Base-by-base conservation (phyloP, 306 rosid genomes). In the Rubus parviflorus region DNA sequence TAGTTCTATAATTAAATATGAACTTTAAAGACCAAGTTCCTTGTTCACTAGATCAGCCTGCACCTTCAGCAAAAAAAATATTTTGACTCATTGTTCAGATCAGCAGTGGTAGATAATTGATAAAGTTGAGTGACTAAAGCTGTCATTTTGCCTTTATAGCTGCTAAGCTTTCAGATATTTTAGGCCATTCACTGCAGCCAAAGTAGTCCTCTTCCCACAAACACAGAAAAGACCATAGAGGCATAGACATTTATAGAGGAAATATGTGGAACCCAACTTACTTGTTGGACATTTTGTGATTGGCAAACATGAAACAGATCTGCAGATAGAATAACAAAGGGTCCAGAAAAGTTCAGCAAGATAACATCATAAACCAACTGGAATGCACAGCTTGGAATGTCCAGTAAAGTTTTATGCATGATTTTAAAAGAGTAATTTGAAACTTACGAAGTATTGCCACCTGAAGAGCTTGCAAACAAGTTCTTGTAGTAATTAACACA, bases 391-490 rank as follows among this genome's bases (percentile, higher is more conserved):
- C 25, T 8, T 56, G 5, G 0, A 56, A 57, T 4, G 1, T 22
- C 63, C 22, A 22, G 37, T 4, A 10, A 8, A 2, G 35, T 53
- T 22, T 11, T 57, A 4, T 22, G 30, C 35, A 56, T n/a, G 30
- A 56, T 9, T 6, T 20, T 8, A 20, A 8, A 30, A 30, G 35
- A 30, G 14, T 30, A 14, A 61, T 30, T 61, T 5, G n/a, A 66
- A 64, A 90, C 96, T 85, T 82, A 90, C 91, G 80, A 80, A 60
- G 15, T 84, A 69, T 71, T 85, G 45, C 70, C 80, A 0, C 5
- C 25, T 41, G 80, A 64, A 56, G 88, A 90, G 80, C 83, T 75
- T 25, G 83, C 88, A 85, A 88, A 90, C 77, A 90, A 74, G 83
- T 88, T 88, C 85, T 93, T 90, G 81, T 63, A 61, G 67, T 61